phyloP scores from a whole-genome alignment of 2,329 filamentous ascomycete species.

The Xylariales sp. region DNA sequence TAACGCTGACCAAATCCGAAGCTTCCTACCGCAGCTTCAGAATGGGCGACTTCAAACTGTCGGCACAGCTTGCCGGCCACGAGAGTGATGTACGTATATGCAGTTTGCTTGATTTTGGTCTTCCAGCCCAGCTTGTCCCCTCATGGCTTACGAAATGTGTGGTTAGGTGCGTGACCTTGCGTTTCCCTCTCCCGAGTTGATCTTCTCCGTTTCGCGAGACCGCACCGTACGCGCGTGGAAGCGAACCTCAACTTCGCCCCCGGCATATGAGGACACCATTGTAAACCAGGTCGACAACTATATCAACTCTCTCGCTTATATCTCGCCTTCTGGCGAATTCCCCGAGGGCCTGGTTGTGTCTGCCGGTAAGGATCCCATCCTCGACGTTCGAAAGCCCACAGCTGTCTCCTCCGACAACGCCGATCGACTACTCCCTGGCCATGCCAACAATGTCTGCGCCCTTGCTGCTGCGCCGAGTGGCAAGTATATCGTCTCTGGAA shows the following conservation, averaged over 20 bases:
- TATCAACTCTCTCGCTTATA: conserved; percentile 78
- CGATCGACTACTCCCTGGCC: conserved; percentile 80
- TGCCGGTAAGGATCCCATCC: conserved; percentile 86
- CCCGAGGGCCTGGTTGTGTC: conserved; percentile 81
- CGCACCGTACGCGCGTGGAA: conserved; percentile 86
- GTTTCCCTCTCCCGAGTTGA: conserved; percentile 67
- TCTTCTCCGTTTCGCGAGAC: conserved; percentile 88
- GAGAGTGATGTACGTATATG: conserved; percentile 75
- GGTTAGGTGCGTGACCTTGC: conserved; percentile 85
- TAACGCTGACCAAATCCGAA: too few relatives aligned
- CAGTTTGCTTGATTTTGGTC: background rate
- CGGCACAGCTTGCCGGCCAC: conserved; percentile 82
- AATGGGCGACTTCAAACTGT: conserved; percentile 89
- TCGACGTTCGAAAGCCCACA: conserved; percentile 77
- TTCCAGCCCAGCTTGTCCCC: too few relatives aligned
- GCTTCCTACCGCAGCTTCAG: conserved; percentile 3
- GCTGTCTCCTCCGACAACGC: conserved; percentile 69
- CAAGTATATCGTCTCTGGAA: conserved; percentile 77
- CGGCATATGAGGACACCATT: conserved; percentile 72
- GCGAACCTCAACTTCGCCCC: conserved; percentile 59
- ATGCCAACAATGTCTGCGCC: conserved; percentile 82
- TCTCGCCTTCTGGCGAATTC: conserved; percentile 62
- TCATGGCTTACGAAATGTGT: too few relatives aligned
- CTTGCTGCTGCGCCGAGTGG: conserved; percentile 73
- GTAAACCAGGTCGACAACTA: conserved; percentile 78